These are phyloP conservation scores for Lomentospora prolificans DNA, from an alignment of 2,329 filamentous ascomycete genomes.

Conservation along the genomic window DNA sequence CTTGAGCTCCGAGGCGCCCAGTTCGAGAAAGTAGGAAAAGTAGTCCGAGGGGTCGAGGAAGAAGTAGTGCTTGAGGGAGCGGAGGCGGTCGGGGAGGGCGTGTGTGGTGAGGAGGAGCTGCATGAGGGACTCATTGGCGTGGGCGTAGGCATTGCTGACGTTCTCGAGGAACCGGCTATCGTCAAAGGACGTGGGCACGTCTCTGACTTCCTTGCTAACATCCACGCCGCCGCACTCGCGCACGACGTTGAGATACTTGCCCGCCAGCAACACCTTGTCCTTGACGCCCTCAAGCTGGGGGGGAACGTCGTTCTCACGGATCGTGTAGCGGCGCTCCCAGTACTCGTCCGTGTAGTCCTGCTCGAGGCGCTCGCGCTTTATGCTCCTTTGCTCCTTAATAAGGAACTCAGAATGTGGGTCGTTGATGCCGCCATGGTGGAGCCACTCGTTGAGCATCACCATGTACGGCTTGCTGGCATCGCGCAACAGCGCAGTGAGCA, in stretches of 20 bases:
- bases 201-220: conserved; percentile 75
- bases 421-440: conserved; percentile 90
- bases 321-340: conserved; percentile 95
- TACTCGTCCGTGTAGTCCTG: conserved; percentile 98
- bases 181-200: conserved; percentile 88
- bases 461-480: conserved; percentile 93
- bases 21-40: conserved; percentile 94
- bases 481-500: conserved; percentile 72
- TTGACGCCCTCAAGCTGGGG: conserved; percentile 85
- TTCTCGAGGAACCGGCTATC: conserved; percentile 90
- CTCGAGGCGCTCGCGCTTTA: conserved; percentile 79
- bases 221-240: conserved; percentile 94
- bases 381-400: conserved; percentile 92
- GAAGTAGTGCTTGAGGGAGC: conserved; percentile 96
- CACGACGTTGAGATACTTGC: conserved; percentile 97
- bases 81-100: conserved; percentile 73
- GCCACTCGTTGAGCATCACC: conserved; percentile 97
- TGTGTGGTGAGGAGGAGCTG: conserved; percentile 88
- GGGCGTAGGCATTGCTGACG: conserved; percentile 87
- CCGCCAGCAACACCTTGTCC: conserved; percentile 87
- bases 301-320: conserved; percentile 82
- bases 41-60: conserved; percentile 97
- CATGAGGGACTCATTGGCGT: conserved; percentile 89
- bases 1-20: conserved; percentile 78
- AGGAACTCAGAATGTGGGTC: conserved; percentile 92